Conservation (phyloP, 441 rosid species). For the Viola pubescens region DNA sequence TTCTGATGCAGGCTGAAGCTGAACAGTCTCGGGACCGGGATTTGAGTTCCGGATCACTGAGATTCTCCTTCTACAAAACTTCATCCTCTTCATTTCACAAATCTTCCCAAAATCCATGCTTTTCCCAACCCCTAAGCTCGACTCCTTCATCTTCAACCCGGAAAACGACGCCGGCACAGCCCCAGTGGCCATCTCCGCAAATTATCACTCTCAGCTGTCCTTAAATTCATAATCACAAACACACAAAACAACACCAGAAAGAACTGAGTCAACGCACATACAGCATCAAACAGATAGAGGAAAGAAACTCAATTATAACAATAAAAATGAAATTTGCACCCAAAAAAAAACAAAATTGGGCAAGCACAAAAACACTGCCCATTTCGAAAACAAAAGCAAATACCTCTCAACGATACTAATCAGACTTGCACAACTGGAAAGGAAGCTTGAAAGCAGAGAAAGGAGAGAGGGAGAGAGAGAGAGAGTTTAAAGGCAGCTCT, state of each 20-base stretch:
- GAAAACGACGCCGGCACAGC: conserved; percentile 60
- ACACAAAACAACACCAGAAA: background rate
- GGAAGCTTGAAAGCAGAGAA: too few species aligned
- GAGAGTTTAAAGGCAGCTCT: too few species aligned
- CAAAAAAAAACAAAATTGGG: too few species aligned
- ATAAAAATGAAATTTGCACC: too few species aligned
- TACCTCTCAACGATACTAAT: too few species aligned
- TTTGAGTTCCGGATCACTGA: conserved; percentile 52
- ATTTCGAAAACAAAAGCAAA: too few species aligned
- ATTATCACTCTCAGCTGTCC: conserved; percentile 23
- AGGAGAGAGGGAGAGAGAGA: too few species aligned
- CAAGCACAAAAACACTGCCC: too few species aligned
- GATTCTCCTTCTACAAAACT: conserved; percentile 38
- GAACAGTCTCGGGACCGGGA: conserved; percentile 51
- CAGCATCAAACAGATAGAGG: too few species aligned
- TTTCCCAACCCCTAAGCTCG: conserved; percentile 51
- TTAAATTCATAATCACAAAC: background rate
- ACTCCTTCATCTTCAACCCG: conserved; percentile 48
- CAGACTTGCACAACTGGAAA: too few species aligned
- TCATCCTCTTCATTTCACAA: conserved; percentile 45
- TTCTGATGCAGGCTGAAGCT: conserved; percentile 73
- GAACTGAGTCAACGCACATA: background rate
- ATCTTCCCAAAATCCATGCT: conserved; percentile 52
- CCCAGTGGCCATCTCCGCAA: conserved; percentile 62
- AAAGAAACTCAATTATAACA: too few species aligned